A percentile compares a stretch with the other conserved stretches of the same genome.
Evolutionary conservation across 2,329 filamentous ascomycete species (phyloP).

Genomic region (Rhexocercosporidium sp.): DNA sequence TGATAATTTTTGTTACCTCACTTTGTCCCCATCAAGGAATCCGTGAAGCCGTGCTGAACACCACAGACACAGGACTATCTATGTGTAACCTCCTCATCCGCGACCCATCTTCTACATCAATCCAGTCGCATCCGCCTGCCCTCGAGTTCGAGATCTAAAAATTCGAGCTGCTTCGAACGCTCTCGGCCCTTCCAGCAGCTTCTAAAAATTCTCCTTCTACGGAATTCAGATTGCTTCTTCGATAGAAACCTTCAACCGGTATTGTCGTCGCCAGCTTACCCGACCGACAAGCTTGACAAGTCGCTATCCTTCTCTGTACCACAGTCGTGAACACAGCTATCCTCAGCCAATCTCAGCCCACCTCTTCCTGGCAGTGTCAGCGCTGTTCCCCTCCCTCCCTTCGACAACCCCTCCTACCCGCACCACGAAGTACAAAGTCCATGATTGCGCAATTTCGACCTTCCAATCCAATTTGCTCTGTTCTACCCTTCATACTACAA

Average conservation of each 20-base stretch:
- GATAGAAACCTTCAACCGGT: neutral
- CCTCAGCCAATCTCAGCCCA: constrained; percentile 11
- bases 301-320: neutral
- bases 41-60: constrained; percentile 10
- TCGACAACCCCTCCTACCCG: constrained; percentile 16
- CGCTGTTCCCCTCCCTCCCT: constrained; percentile 1
- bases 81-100: constrained; percentile 11
- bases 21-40: constrained; percentile 9
- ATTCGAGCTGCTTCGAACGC: constrained; percentile 13
- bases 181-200: neutral
- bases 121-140: neutral
- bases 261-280: constrained; percentile 1
- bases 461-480: constrained; percentile 11
- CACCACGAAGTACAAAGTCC: constrained; percentile 29
- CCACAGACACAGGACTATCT: constrained; percentile 22
- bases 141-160: neutral
- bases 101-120: neutral
- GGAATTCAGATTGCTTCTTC: neutral
- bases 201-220: neutral
- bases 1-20: constrained; percentile 18
- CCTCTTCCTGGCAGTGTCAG: constrained; percentile 1
- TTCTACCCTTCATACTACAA: constrained; percentile 24
- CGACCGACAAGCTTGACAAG: neutral
- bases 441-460: constrained; percentile 36
- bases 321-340: neutral